Evolutionary conservation across 1,139 yeast species (phyloP).

Genomic region (Suzukiozyma palmioleophila): DNA sequence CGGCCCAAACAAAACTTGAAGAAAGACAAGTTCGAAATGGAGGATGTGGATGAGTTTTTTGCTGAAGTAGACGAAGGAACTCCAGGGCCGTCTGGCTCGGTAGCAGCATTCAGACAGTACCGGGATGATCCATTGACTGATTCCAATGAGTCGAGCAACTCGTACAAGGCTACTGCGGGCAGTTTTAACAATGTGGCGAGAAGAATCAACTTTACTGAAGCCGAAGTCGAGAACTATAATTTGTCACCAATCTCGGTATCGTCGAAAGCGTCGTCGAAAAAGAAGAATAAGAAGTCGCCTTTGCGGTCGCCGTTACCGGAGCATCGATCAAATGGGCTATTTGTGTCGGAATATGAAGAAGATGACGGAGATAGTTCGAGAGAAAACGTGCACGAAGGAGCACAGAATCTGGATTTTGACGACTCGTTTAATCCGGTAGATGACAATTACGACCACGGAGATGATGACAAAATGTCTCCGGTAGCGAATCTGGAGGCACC

Average conservation of each 20-base stretch:
- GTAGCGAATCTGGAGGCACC: constrained; percentile 5
- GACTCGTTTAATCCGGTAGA: constrained; percentile 2
- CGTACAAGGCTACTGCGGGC: constrained; percentile 6
- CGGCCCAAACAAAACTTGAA: constrained; percentile 46
- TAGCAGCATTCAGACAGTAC: background rate
- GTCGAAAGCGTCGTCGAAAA: constrained; percentile 13
- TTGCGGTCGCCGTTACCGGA: constrained; percentile 32
- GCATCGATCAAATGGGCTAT: constrained; percentile 3
- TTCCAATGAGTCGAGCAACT: background rate
- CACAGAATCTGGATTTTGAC: constrained; percentile 9
- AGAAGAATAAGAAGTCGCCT: constrained; percentile 27
- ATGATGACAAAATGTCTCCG: constrained; percentile 13
- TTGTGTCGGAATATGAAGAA: background rate
- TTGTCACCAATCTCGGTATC: constrained; percentile 26
- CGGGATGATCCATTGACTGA: background rate
- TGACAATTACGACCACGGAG: constrained; percentile 8
- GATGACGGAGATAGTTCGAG: constrained; percentile 5
- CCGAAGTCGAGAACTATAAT: constrained; percentile 32
- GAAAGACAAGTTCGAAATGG: constrained; percentile 71
- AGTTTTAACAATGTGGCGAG: constrained; percentile 23
- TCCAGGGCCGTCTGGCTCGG: background rate
- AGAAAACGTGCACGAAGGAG: constrained; percentile 5
- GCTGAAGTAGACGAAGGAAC: constrained; percentile 15
- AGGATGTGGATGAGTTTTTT: constrained; percentile 75
- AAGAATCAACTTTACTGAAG: constrained; percentile 35